Evolutionary conservation across 495 filamentous ascomycete species (phyloP).

Genomic region (Xylaria longipes): DNA sequence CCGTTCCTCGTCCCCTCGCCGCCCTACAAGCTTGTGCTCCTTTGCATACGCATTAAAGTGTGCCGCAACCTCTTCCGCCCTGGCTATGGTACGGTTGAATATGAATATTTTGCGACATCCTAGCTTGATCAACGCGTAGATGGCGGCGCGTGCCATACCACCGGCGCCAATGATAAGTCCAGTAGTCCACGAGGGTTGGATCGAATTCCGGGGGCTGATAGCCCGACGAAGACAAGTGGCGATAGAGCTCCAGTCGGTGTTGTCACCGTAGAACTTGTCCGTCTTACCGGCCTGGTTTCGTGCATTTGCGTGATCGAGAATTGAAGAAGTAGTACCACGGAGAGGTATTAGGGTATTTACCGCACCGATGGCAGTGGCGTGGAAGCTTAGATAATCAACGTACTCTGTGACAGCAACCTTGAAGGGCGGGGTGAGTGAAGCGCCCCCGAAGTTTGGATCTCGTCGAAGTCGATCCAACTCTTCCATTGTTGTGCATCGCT

Average conservation of each 20-base stretch:
- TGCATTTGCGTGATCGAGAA: slow-evolving; percentile 69
- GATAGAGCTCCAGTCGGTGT: slow-evolving; percentile 85
- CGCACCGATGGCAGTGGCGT: slow-evolving; percentile 80
- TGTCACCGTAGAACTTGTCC: slow-evolving; percentile 77
- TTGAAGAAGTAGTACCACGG: slow-evolving; percentile 62
- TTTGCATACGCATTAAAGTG: slow-evolving; percentile 69
- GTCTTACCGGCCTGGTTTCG: slow-evolving; percentile 70
- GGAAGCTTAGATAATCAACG: slow-evolving; percentile 71
- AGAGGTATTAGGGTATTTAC: slow-evolving; percentile 84
- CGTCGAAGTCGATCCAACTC: slow-evolving; percentile 67
- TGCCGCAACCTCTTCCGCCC: slow-evolving; percentile 68
- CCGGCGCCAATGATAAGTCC: slow-evolving; percentile 80
- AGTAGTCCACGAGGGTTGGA: slow-evolving; percentile 69
- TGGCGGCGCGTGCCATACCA: slow-evolving; percentile 80
- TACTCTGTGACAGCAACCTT: slow-evolving; percentile 74
- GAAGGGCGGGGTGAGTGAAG: slow-evolving; percentile 76
- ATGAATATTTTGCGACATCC: slow-evolving; percentile 83
- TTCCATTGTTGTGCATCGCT: slow-evolving; percentile 67
- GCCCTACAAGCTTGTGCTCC: slow-evolving; percentile 41
- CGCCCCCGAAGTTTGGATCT: slow-evolving; percentile 73
- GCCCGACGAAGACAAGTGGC: slow-evolving; percentile 70
- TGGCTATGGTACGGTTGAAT: slow-evolving; percentile 69
- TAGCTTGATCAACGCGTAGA: slow-evolving; percentile 79
- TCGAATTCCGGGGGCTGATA: slow-evolving; percentile 79
- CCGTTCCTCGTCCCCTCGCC: slow-evolving; percentile 53